Evolutionary conservation across 2,329 filamentous ascomycete species (phyloP).

Genomic region (Phoma sp.): DNA sequence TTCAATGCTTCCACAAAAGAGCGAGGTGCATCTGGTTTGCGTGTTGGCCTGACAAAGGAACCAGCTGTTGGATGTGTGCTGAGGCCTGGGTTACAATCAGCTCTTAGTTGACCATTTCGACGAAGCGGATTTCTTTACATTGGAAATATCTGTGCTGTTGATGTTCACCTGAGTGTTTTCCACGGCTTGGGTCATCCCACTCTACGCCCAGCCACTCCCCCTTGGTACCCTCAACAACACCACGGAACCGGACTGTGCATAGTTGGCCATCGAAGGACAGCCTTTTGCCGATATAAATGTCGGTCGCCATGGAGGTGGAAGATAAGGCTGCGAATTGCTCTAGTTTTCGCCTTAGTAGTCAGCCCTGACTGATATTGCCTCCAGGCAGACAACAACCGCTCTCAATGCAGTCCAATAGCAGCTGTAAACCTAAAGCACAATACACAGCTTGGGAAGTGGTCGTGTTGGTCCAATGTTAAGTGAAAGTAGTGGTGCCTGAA

Average conservation of each 20-base stretch:
- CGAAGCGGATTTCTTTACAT: conserved; percentile 60
- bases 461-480: too few species aligned
- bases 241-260: conserved; percentile 86
- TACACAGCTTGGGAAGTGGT: too few species aligned
- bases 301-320: conserved; percentile 33
- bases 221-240: conserved; percentile 74
- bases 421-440: too few species aligned
- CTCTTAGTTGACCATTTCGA: not conserved
- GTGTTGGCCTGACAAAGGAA: conserved; percentile 83
- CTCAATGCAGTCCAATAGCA: too few species aligned
- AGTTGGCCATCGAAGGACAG: conserved; percentile 77
- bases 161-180: conserved; percentile 89
- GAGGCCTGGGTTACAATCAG: conserved; percentile 57
- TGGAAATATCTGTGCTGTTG: conserved; percentile 80
- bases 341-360: too few species aligned
- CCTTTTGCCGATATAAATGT: conserved; percentile 69
- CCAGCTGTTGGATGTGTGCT: conserved; percentile 72
- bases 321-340: not conserved
- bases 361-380: not conserved
- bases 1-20: conserved; percentile 81
- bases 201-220: conserved; percentile 92
- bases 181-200: conserved; percentile 87
- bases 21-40: conserved; percentile 69
- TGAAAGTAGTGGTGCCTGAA: not conserved
- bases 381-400: too few species aligned